Evolutionary conservation across 306 rosid species (phyloP).

Genomic region (Vigna trinervia): DNA sequence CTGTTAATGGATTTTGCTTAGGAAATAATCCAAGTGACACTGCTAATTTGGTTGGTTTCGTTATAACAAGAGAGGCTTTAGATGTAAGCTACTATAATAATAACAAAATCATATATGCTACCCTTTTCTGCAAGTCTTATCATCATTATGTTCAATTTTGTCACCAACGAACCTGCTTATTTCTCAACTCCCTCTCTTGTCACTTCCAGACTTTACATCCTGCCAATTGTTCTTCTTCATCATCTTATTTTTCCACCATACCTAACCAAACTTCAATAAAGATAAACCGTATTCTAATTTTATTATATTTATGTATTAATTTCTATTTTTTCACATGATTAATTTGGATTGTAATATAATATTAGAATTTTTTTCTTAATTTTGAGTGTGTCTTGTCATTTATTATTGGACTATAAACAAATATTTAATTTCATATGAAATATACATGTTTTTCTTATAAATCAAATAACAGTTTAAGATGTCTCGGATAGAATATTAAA

Average conservation of each 20-base stretch:
- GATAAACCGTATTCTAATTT: too few relatives aligned
- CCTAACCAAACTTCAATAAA: conserved; percentile 20
- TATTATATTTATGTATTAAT: too few relatives aligned
- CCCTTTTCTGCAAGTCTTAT: conserved; percentile 40
- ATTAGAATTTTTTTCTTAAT: too few relatives aligned
- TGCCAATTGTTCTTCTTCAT: conserved; percentile 29
- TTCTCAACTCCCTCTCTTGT: conserved; percentile 22
- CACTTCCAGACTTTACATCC: background rate
- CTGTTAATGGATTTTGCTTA: conserved; percentile 42
- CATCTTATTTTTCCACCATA: conserved; percentile 35
- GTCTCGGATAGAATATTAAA: too few relatives aligned
- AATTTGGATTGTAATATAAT: too few relatives aligned
- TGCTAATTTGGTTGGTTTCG: conserved; percentile 40
- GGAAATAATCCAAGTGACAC: conserved; percentile 40
- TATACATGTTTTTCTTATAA: too few relatives aligned
- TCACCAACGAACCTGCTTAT: background rate
- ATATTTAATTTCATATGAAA: too few relatives aligned
- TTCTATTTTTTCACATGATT: too few relatives aligned
- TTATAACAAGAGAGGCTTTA: conserved; percentile 25
- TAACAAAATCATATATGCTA: background rate
- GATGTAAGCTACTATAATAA: conserved; percentile 47
- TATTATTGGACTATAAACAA: too few relatives aligned
- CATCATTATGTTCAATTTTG: conserved; percentile 37
- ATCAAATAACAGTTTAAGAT: too few relatives aligned
- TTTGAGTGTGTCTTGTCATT: too few relatives aligned